These are phyloP conservation scores for Colletotrichum coccodes DNA, from an alignment of 2,329 filamentous ascomycete species.

Conservation along the genomic window DNA sequence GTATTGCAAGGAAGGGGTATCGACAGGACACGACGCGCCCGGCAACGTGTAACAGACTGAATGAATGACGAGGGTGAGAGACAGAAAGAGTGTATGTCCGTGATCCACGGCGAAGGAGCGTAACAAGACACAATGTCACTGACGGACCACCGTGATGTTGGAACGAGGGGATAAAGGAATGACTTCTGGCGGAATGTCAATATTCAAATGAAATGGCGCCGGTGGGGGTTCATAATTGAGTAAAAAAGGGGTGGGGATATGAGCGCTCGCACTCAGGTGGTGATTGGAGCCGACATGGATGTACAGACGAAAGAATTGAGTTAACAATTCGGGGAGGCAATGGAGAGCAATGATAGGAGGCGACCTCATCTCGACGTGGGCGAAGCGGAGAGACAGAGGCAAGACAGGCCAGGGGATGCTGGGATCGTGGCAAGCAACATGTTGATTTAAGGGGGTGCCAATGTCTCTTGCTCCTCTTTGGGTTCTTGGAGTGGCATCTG, in stretches of 20 bases:
- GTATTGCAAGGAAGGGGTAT: too few species aligned
- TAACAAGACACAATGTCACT: not conserved
- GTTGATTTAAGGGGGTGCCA: conserved; percentile 33
- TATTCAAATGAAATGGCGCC: conserved; percentile 3
- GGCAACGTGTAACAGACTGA: conserved; percentile 6
- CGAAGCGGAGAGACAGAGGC: conserved; percentile 15
- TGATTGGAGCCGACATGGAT: not conserved
- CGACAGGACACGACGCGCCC: not conserved
- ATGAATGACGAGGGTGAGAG: conserved; percentile 24
- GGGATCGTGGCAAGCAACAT: conserved; percentile 19
- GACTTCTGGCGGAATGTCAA: not conserved
- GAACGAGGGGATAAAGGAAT: not conserved
- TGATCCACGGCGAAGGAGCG: not conserved
- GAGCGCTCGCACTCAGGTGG: not conserved
- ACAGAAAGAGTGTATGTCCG: conserved; percentile 12
- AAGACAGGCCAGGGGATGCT: conserved; percentile 29
- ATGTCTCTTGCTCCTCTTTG: conserved; percentile 28
- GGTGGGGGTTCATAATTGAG: conserved; percentile 18
- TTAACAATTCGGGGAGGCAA: not conserved
- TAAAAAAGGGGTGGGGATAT: conserved; percentile 17
- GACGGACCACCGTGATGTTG: conserved; percentile 3
- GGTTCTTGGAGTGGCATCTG: conserved; percentile 28
- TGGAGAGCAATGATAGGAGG: conserved; percentile 26
- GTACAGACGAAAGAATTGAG: conserved; percentile 17
- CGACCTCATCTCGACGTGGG: conserved; percentile 19